A percentile compares a stretch with the other conserved stretches of the same genome.
Evolutionary conservation across 257 asterid species (phyloP).

Genomic region (Salvia splendens): DNA sequence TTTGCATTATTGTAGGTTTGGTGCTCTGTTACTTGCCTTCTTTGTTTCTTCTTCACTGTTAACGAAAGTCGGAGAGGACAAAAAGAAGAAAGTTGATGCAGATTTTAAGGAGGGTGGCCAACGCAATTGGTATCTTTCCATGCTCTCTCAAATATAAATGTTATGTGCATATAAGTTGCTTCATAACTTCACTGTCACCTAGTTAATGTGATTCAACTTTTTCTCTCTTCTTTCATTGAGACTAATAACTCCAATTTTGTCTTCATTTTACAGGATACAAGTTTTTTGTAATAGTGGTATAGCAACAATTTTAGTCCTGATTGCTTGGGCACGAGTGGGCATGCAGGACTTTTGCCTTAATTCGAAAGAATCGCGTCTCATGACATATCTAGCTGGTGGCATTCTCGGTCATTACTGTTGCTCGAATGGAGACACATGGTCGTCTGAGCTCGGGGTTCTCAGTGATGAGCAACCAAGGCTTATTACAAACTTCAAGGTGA

Average conservation of each 20-base stretch:
- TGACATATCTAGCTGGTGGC: constrained; percentile 70
- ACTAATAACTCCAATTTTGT: constrained; percentile 7
- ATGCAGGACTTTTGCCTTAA: constrained; percentile 69
- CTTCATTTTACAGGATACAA: constrained; percentile 68
- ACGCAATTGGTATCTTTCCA: constrained; percentile 91
- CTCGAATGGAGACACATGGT: too few relatives aligned
- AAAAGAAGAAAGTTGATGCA: constrained; percentile 68
- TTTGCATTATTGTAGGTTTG: constrained; percentile 52
- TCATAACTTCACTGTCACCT: background rate
- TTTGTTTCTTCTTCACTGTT: constrained; percentile 78
- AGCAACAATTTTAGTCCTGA: constrained; percentile 60
- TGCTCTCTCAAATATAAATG: too few relatives aligned
- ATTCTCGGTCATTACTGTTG: constrained; percentile 92
- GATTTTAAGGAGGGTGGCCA: constrained; percentile 98
- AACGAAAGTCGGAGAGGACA: constrained; percentile 80
- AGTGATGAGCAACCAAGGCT: constrained; percentile 85
- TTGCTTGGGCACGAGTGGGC: constrained; percentile 64
- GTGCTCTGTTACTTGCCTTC: constrained; percentile 75
- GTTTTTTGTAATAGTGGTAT: constrained; percentile 84
- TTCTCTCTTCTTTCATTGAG: constrained; percentile 9
- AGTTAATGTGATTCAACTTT: background rate
- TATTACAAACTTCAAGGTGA: constrained; percentile 85
- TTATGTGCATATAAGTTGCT: too few relatives aligned
- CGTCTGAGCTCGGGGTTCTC: constrained; percentile 95
- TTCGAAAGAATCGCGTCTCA: constrained; percentile 65